Conservation (phyloP, 2,329 filamentous ascomycete genomes). For the Aureobasidium mangrovei region DNA sequence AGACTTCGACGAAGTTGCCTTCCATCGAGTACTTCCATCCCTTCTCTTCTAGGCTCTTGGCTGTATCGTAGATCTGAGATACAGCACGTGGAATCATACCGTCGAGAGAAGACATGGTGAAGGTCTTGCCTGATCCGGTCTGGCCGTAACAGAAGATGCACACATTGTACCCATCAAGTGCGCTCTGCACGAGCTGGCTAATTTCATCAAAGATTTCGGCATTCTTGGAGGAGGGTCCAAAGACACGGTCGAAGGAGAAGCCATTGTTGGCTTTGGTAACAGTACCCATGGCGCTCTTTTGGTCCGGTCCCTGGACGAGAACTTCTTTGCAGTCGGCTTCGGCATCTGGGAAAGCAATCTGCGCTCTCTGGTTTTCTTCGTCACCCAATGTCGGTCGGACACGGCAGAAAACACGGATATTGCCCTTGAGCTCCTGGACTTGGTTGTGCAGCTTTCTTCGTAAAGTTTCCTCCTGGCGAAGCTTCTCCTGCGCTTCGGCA, state of each 20-base stretch:
- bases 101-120: conserved; percentile 83
- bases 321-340: conserved; percentile 83
- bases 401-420: conserved; percentile 96
- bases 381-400: conserved; percentile 65
- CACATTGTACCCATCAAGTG: conserved; percentile 94
- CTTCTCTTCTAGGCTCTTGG: conserved; percentile 74
- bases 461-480: conserved; percentile 84
- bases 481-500: conserved; percentile 64
- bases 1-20: conserved; percentile 92
- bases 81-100: conserved; percentile 95
- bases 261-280: conserved; percentile 69
- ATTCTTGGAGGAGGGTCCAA: conserved; percentile 69
- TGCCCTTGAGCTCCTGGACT: conserved; percentile 94
- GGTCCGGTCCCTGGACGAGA: conserved; percentile 70
- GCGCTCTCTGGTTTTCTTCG: conserved; percentile 57
- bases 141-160: conserved; percentile 99
- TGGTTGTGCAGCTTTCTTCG: conserved; percentile 92
- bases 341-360: conserved; percentile 61
- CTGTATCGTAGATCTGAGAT: conserved; percentile 85
- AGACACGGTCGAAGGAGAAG: conserved; percentile 91
- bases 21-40: conserved; percentile 94
- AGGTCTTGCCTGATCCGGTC: conserved; percentile 93
- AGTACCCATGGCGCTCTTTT: conserved; percentile 69
- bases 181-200: conserved; percentile 90
- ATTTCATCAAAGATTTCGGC: conserved; percentile 90